These are phyloP conservation scores for Earliella scabrosa DNA, from an alignment of 1,284 basidiomycete genomes.

Conservation along the genomic window DNA sequence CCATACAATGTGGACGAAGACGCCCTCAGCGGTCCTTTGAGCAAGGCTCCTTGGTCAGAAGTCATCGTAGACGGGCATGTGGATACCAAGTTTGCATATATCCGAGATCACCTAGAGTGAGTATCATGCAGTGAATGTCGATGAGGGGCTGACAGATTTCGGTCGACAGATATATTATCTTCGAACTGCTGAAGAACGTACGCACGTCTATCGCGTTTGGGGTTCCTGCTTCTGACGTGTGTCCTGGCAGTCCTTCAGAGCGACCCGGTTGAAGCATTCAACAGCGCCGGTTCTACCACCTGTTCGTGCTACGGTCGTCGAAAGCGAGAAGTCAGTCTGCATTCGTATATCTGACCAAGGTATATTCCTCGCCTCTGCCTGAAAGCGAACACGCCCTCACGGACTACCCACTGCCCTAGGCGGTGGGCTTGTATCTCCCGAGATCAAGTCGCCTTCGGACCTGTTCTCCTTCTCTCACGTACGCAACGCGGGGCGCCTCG, in stretches of 20 bases:
- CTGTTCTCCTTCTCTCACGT: slow-evolving; percentile 84
- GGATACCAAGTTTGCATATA: slow-evolving; percentile 81
- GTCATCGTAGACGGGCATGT: slow-evolving; percentile 78
- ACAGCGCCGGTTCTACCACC: slow-evolving; percentile 48
- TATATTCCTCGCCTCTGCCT: slow-evolving; percentile 28
- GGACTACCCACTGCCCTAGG: slow-evolving; percentile 45
- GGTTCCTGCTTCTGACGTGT: background rate
- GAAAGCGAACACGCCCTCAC: background rate
- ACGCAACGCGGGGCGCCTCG: slow-evolving; percentile 72
- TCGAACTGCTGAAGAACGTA: slow-evolving; percentile 89
- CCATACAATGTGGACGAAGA: slow-evolving; percentile 50
- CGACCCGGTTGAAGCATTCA: slow-evolving; percentile 58
- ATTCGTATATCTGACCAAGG: slow-evolving; percentile 89
- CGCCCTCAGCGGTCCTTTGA: slow-evolving; percentile 32
- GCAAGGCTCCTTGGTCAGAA: slow-evolving; percentile 54
- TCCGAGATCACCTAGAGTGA: slow-evolving; percentile 87
- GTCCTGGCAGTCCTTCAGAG: slow-evolving; percentile 63
- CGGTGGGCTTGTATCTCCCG: slow-evolving; percentile 62
- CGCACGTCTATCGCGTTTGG: background rate
- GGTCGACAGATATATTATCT: slow-evolving; percentile 75
- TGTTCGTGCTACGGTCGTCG: slow-evolving; percentile 75
- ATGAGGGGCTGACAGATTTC: background rate
- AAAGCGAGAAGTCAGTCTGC: slow-evolving; percentile 71
- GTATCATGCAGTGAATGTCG: slow-evolving; percentile 28
- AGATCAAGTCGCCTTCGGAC: slow-evolving; percentile 67